These are phyloP conservation scores for Didymella sp. DNA, from an alignment of 2,329 filamentous ascomycete species.

Conservation along the genomic window DNA sequence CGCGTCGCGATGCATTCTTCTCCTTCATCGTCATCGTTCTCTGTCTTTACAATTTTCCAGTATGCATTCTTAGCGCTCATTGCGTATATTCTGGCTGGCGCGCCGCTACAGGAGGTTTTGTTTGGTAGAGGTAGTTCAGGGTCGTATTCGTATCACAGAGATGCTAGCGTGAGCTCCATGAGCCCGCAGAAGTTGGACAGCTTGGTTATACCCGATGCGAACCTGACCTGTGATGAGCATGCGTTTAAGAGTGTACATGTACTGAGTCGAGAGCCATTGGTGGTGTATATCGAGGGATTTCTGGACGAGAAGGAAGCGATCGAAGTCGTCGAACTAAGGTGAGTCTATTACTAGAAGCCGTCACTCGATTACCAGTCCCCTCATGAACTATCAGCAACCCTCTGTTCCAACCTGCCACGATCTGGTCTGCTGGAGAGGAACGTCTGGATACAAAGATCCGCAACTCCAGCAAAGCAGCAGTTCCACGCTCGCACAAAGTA, in stretches of 20 bases:
- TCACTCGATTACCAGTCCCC: neutral
- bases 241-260: constrained; percentile 55
- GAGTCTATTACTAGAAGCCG: constrained; percentile 11
- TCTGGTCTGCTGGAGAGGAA: constrained; percentile 59
- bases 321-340: constrained; percentile 63
- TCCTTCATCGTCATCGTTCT: neutral
- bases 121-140: constrained; percentile 6
- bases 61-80: constrained; percentile 40
- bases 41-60: constrained; percentile 27
- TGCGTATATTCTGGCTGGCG: constrained; percentile 47
- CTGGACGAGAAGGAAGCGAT: constrained; percentile 57
- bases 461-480: constrained; percentile 59
- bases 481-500: constrained; percentile 54
- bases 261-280: constrained; percentile 60
- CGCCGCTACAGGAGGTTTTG: constrained; percentile 38
- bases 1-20: constrained; percentile 1
- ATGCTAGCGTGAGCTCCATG: constrained; percentile 14
- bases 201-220: constrained; percentile 51
- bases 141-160: constrained; percentile 20
- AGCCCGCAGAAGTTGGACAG: constrained; percentile 41
- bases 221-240: constrained; percentile 51
- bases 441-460: constrained; percentile 58
- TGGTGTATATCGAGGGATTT: constrained; percentile 66
- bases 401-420: constrained; percentile 62
- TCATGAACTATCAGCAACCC: constrained; percentile 44